Evolutionary conservation across 2,329 filamentous ascomycete genomes (phyloP).

Genomic region (Rhynchosporium agropyri): DNA sequence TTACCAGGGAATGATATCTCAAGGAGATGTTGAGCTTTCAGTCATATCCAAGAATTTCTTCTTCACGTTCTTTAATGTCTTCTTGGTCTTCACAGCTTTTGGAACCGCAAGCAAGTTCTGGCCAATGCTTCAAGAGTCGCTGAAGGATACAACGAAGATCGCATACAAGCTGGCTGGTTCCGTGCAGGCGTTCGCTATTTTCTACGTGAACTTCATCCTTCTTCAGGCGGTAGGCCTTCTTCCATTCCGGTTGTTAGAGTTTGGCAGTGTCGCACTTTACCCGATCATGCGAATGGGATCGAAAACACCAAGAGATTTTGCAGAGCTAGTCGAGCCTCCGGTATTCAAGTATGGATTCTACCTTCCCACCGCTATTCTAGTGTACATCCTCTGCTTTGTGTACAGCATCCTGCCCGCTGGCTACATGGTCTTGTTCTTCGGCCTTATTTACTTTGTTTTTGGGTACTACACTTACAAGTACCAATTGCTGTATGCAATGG

Average conservation of each 20-base stretch:
- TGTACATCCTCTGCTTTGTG: slow-evolving; percentile 93
- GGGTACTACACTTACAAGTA: slow-evolving; percentile 95
- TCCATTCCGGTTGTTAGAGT: slow-evolving; percentile 87
- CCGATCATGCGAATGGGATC: slow-evolving; percentile 77
- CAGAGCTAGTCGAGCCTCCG: slow-evolving; percentile 78
- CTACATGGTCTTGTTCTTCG: slow-evolving; percentile 79
- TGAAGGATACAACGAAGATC: slow-evolving; percentile 79
- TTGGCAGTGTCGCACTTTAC: slow-evolving; percentile 82
- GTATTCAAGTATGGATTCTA: slow-evolving; percentile 96
- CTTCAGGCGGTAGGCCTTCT: slow-evolving; percentile 92
- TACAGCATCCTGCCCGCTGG: slow-evolving; percentile 86
- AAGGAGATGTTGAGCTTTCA: slow-evolving; percentile 91
- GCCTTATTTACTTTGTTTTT: slow-evolving; percentile 79
- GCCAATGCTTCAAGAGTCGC: slow-evolving; percentile 69
- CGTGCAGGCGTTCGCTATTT: slow-evolving; percentile 73
- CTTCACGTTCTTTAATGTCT: slow-evolving; percentile 99
- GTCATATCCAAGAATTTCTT: slow-evolving; percentile 99
- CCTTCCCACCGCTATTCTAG: slow-evolving; percentile 85
- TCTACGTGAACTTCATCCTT: slow-evolving; percentile 94
- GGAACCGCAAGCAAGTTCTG: slow-evolving; percentile 78
- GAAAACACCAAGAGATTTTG: slow-evolving; percentile 87
- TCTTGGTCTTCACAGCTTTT: slow-evolving; percentile 89
- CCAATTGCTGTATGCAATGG: slow-evolving; percentile 97
- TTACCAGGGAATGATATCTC: slow-evolving; percentile 91
- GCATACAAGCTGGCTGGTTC: slow-evolving; percentile 75